Percentiles rank a stretch among this genome's conserved stretches.
phyloP scores from a whole-genome alignment of 2,329 filamentous ascomycete genomes.

The Aureobasidium sp. region DNA sequence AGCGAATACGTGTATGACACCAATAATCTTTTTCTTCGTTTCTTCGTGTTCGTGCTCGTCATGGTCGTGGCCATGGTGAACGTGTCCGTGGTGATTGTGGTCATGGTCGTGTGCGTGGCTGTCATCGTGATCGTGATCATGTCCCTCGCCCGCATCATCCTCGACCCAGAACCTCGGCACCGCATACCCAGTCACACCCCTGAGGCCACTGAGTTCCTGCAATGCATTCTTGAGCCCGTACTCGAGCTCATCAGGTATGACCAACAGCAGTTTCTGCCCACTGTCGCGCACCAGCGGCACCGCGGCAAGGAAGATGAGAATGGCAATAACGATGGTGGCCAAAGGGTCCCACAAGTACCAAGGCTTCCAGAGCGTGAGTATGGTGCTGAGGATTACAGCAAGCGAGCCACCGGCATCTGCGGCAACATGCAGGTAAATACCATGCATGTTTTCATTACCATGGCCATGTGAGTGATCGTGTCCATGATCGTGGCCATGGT shows the following conservation, averaged over 20 bases:
- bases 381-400: slow-evolving; percentile 86
- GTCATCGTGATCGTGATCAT: neutral
- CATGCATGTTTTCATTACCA: slow-evolving; percentile 95
- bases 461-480: slow-evolving; percentile 57
- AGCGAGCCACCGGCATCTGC: slow-evolving; percentile 92
- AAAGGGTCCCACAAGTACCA: slow-evolving; percentile 94
- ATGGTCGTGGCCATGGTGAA: slow-evolving; percentile 14
- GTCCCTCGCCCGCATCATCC: slow-evolving; percentile 44
- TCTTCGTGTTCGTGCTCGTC: slow-evolving; percentile 19
- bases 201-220: slow-evolving; percentile 70
- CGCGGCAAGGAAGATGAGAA: slow-evolving; percentile 87
- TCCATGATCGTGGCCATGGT: slow-evolving; percentile 37
- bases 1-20: slow-evolving; percentile 80
- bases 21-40: slow-evolving; percentile 50
- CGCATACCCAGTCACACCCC: slow-evolving; percentile 77
- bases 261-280: slow-evolving; percentile 73
- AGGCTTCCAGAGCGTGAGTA: slow-evolving; percentile 75
- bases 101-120: neutral
- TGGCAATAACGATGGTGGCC: slow-evolving; percentile 85
- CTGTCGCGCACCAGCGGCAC: slow-evolving; percentile 80
- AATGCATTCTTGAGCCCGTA: slow-evolving; percentile 82
- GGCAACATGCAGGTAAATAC: slow-evolving; percentile 91
- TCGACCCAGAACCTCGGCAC: slow-evolving; percentile 91
- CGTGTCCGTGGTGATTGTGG: slow-evolving; percentile 5
- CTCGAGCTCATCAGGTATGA: slow-evolving; percentile 75